A percentile compares a stretch with the other conserved stretches of the same genome.
These are phyloP conservation scores for Boletus subcaerulescens DNA, from an alignment of 768 basidiomycete species.

Conservation along the genomic window DNA sequence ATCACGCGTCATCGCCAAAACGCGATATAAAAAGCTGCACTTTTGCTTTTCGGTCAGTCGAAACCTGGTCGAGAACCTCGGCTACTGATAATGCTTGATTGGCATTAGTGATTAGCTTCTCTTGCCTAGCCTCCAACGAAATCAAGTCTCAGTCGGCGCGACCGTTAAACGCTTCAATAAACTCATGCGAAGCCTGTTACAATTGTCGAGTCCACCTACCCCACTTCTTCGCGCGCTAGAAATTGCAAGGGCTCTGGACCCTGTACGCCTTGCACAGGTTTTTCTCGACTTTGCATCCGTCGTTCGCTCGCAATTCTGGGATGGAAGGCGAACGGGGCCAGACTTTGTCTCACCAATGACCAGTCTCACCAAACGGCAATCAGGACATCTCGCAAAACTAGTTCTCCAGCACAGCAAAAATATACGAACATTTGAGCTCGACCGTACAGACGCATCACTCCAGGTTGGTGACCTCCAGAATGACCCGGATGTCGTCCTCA, in stretches of 20 bases:
- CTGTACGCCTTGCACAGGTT: conserved; percentile 12
- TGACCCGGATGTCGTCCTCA: background rate
- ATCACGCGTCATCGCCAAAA: no score
- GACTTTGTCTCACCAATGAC: conserved; percentile 19
- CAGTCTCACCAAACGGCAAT: conserved; percentile 17
- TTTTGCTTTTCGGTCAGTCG: no score
- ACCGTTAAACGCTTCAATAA: no score
- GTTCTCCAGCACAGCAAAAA: conserved; percentile 11
- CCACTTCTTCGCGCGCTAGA: background rate
- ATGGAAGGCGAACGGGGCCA: conserved; percentile 19
- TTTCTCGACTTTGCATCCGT: conserved; percentile 14
- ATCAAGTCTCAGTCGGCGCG: no score
- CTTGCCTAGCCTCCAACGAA: no score
- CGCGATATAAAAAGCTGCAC: no score
- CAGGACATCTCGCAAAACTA: conserved; percentile 15
- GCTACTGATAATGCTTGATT: no score
- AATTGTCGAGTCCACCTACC: background rate
- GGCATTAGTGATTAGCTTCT: no score
- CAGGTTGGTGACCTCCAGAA: background rate
- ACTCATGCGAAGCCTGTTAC: no score
- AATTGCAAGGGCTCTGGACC: conserved; percentile 6
- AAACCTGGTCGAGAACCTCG: no score
- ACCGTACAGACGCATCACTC: background rate
- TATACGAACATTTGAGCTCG: background rate
- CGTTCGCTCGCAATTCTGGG: conserved; percentile 17